Evolutionary conservation across 345 rosid species (phyloP), one percentile per base, ranked within the genome.

Genomic region (Arabis hirsuta): DNA sequence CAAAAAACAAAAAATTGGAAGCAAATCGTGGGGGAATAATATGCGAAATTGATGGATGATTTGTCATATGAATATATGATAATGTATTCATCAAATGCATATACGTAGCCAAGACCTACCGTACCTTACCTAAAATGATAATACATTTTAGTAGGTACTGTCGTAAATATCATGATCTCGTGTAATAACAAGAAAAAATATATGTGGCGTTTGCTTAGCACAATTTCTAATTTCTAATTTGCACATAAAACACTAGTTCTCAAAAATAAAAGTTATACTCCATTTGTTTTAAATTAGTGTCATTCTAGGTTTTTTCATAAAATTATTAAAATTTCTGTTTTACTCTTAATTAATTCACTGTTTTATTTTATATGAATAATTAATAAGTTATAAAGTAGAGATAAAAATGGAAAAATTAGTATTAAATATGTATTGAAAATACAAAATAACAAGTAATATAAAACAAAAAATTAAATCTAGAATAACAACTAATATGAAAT

Each of bases 21-120:
- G 58, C 54, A 44, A 45, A 46, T 69, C 38, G 31, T 19, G 19
- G 43, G 51, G 34, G 13, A 31, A 13, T 52, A 62, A 54, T 62
- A 72, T 44, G 55, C 44, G 63, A 72, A 72, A 54, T 54, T 16
- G 65, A 62, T 55, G 76, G 70, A 44, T 63, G 48, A 72, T 45
- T 64, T 72, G 64, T 62, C 62, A 72, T 71, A 29, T 22, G 24
- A 22, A 22, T 22, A 22, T 22, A 22, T 70, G 29, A 38, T 27
- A 57, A 43, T 31, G 62, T 42, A 24, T 43, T 61, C 47, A 12
- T 39, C 29, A n/a, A 26, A 51, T 61, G 19, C 7, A 46, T 50
- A 46, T 71, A 38, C 39, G 60, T 60, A 51, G 24, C 44, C 13
- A 41, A 60, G 53, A 41, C 61, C 75, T 61, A 71, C 53, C 60